These are phyloP conservation scores for Mycena citricolor DNA, from an alignment of 1,284 basidiomycete genomes.

Conservation along the genomic window DNA sequence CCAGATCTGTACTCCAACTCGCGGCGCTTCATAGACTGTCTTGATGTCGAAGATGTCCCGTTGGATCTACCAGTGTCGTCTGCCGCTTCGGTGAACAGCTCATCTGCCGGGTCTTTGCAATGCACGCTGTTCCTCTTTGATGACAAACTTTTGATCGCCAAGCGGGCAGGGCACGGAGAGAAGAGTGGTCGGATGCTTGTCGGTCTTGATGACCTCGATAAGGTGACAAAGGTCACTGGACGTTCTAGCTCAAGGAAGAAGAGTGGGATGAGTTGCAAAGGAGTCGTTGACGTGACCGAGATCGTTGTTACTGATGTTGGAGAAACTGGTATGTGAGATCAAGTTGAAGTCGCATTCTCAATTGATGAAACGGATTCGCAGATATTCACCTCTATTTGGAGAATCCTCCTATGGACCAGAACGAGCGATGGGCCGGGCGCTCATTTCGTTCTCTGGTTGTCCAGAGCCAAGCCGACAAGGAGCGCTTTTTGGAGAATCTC, in stretches of 20 bases:
- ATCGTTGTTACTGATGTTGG: conserved; percentile 83
- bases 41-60: neutral
- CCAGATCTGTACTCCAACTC: conserved; percentile 34
- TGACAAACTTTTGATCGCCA: conserved; percentile 91
- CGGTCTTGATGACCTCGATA: conserved; percentile 85
- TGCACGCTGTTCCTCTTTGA: conserved; percentile 94
- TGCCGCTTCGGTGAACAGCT: conserved; percentile 1
- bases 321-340: conserved; percentile 65
- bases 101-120: conserved; percentile 57
- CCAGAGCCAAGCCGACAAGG: conserved; percentile 65
- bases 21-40: conserved; percentile 1
- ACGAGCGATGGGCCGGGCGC: conserved; percentile 80
- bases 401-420: conserved; percentile 75
- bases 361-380: conserved; percentile 29
- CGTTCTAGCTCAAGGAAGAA: conserved; percentile 66
- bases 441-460: conserved; percentile 76
- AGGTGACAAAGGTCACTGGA: conserved; percentile 64
- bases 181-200: conserved; percentile 74
- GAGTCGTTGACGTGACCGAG: conserved; percentile 83
- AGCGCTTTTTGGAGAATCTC: conserved; percentile 82
- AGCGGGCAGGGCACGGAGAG: conserved; percentile 75
- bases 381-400: conserved; percentile 88
- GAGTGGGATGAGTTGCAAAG: conserved; percentile 83
- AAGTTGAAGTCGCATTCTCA: no score
- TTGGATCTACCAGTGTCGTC: neutral